Evolutionary conservation across 2,329 filamentous ascomycete species (phyloP).

Genomic region (Aureobasidium sp.): DNA sequence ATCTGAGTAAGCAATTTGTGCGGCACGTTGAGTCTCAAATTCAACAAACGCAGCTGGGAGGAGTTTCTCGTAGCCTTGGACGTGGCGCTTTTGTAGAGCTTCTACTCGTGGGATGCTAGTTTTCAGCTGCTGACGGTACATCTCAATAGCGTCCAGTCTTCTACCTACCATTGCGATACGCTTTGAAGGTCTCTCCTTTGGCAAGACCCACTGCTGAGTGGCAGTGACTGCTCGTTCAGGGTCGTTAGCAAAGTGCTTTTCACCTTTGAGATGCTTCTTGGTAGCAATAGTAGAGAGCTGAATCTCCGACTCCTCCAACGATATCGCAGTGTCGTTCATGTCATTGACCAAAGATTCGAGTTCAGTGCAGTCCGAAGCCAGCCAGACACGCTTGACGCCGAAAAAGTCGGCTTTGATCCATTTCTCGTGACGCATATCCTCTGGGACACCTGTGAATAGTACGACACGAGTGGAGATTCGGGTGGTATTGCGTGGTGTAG

Average conservation of each 20-base stretch:
- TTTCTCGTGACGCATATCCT: conserved; percentile 32
- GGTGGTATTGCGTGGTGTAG: conserved; percentile 37
- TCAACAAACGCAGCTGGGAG: conserved; percentile 79
- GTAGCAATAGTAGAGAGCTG: conserved; percentile 33
- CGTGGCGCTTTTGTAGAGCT: conserved; percentile 49
- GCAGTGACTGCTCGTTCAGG: conserved; percentile 40
- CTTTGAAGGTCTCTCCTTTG: conserved; percentile 56
- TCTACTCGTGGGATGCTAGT: conserved; percentile 66
- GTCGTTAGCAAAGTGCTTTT: conserved; percentile 22
- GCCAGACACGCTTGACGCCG: conserved; percentile 39
- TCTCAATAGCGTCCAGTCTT: conserved; percentile 87
- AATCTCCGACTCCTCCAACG: conserved; percentile 39
- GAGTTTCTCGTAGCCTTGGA: conserved; percentile 58
- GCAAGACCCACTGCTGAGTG: conserved; percentile 53
- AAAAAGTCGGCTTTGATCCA: conserved; percentile 33
- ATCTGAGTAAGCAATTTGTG: conserved; percentile 69
- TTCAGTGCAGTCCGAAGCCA: conserved; percentile 39
- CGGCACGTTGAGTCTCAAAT: conserved; percentile 72
- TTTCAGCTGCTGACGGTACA: conserved; percentile 68
- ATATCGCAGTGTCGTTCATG: conserved; percentile 36
- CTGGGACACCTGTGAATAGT: conserved; percentile 41
- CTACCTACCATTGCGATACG: conserved; percentile 61
- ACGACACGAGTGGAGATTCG: conserved; percentile 41
- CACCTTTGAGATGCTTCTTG: conserved; percentile 24
- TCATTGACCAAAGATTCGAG: conserved; percentile 38